Conservation (phyloP, 768 basidiomycete genomes). For the Termitomyces sp. region DNA sequence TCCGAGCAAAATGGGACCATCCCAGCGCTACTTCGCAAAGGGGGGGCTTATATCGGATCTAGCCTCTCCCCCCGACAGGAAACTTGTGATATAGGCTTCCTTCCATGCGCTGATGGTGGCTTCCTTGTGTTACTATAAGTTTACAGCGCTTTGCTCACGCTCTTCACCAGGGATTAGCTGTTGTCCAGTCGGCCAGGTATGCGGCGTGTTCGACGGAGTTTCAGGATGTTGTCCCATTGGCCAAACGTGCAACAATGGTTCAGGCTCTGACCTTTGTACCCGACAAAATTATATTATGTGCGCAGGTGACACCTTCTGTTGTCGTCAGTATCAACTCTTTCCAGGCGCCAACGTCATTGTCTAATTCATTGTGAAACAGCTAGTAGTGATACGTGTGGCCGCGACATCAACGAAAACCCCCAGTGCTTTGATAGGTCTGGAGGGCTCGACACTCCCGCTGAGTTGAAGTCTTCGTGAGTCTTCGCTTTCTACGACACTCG, state of each 20-base stretch:
- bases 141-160: background rate
- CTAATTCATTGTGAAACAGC: background rate
- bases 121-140: too few species aligned
- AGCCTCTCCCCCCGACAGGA: background rate
- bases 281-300: background rate
- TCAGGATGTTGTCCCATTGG: background rate
- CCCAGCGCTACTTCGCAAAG: conserved; percentile 9
- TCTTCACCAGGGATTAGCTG: background rate
- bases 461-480: background rate
- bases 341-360: background rate
- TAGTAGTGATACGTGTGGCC: background rate
- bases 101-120: conserved; percentile 10
- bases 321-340: background rate
- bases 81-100: conserved; percentile 6
- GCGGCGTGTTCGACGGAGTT: background rate
- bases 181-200: background rate
- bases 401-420: background rate
- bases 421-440: background rate
- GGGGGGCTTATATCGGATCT: background rate
- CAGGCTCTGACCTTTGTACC: background rate
- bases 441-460: background rate
- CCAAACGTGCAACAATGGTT: background rate
- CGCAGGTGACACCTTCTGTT: background rate
- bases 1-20: background rate
- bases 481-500: background rate